These are phyloP conservation scores for Kwoniella bestiolae DNA, from an alignment of 768 basidiomycete species.

Conservation along the genomic window DNA sequence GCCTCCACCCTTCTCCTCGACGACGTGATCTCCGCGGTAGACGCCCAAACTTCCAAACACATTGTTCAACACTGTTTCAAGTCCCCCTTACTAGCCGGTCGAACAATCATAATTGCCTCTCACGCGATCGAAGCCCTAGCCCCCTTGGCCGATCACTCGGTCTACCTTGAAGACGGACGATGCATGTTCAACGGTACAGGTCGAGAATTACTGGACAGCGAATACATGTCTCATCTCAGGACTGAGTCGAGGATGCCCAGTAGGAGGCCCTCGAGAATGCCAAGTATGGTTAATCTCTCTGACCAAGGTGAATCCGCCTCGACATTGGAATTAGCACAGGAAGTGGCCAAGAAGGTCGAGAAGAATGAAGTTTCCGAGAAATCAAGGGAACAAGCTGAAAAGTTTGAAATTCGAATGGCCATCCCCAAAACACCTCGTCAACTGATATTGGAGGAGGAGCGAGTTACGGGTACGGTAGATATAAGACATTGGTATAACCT, in stretches of 20 bases:
- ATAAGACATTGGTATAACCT: constrained; percentile 39
- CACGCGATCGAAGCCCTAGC: constrained; percentile 55
- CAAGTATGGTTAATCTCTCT: not conserved
- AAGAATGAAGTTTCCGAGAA: constrained; percentile 7
- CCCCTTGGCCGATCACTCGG: constrained; percentile 47
- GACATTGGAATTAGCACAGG: not conserved
- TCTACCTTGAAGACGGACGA: constrained; percentile 45
- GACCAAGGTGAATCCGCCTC: not conserved
- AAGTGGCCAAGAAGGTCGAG: not conserved
- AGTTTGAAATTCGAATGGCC: constrained; percentile 30
- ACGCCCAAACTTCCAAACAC: constrained; percentile 64
- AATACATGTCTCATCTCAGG: constrained; percentile 44
- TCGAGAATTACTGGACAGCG: constrained; percentile 28
- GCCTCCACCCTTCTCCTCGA: constrained; percentile 71
- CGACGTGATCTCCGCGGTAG: constrained; percentile 69
- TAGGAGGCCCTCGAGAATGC: constrained; percentile 2
- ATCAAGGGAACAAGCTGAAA: constrained; percentile 6
- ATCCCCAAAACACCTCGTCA: constrained; percentile 39
- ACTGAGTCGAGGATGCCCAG: constrained; percentile 13
- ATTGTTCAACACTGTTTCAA: constrained; percentile 62
- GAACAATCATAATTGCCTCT: constrained; percentile 64
- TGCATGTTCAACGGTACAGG: constrained; percentile 37
- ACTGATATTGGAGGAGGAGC: constrained; percentile 40
- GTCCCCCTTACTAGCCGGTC: constrained; percentile 61
- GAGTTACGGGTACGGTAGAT: constrained; percentile 29